A percentile compares a stretch with the other conserved stretches of the same genome.
phyloP scores from a whole-genome alignment of 495 filamentous ascomycete genomes.

The Lindgomyces ingoldianus region DNA sequence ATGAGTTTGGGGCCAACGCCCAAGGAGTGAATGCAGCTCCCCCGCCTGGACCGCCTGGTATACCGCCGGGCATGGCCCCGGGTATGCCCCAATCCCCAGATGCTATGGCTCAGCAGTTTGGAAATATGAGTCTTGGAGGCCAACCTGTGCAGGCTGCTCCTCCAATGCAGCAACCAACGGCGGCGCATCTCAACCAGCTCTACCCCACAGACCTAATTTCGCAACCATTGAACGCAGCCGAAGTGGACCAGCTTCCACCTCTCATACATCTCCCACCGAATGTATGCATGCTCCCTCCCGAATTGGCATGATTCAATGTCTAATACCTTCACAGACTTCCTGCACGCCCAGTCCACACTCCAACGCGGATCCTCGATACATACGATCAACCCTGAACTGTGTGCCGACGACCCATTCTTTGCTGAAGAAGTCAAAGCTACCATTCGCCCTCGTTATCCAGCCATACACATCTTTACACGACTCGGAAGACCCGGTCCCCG shows the following conservation, averaged over 20 bases:
- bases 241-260: constrained; percentile 89
- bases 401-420: constrained; percentile 87
- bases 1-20: constrained; percentile 93
- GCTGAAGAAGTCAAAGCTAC: constrained; percentile 93
- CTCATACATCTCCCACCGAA: constrained; percentile 88
- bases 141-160: constrained; percentile 35
- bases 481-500: constrained; percentile 82
- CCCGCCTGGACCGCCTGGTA: constrained; percentile 17
- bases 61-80: constrained; percentile 9
- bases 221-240: constrained; percentile 89
- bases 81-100: constrained; percentile 22
- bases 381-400: constrained; percentile 91
- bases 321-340: constrained; percentile 6
- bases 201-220: constrained; percentile 88
- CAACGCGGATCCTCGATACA: constrained; percentile 91
- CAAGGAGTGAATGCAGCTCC: constrained; percentile 9
- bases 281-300: constrained; percentile 56
- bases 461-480: constrained; percentile 93
- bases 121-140: constrained; percentile 36
- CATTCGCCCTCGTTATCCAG: constrained; percentile 94
- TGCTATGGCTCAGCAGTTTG: constrained; percentile 29
- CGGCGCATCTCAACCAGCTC: constrained; percentile 77
- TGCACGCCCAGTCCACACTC: constrained; percentile 66
- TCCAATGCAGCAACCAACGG: constrained; percentile 51
- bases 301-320: not conserved